Conservation (phyloP, 768 basidiomycete genomes). For the Dioszegia crocea region DNA sequence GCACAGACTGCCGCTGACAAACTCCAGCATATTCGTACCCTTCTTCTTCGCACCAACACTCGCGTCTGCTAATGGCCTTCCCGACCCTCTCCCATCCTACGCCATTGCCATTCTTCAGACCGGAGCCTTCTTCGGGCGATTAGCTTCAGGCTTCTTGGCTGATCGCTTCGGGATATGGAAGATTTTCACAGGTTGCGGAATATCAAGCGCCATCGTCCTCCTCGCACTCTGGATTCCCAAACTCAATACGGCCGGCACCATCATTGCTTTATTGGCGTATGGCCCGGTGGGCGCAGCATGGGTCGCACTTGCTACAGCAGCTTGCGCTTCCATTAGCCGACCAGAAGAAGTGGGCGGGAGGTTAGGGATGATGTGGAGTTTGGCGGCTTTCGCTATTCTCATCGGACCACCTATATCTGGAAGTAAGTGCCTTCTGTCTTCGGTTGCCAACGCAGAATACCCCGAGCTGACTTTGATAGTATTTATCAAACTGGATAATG, state of each 20-base stretch:
- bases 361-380: constrained; percentile 43
- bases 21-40: constrained; percentile 33
- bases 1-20: neutral
- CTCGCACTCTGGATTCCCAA: constrained; percentile 37
- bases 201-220: constrained; percentile 21
- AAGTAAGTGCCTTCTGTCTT: constrained; percentile 17
- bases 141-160: constrained; percentile 32
- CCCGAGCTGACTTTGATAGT: neutral
- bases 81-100: constrained; percentile 26
- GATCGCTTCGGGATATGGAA: constrained; percentile 38
- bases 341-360: constrained; percentile 43
- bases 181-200: constrained; percentile 26
- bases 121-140: constrained; percentile 41
- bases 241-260: constrained; percentile 17
- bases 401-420: constrained; percentile 43
- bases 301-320: constrained; percentile 38
- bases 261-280: constrained; percentile 37
- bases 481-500: constrained; percentile 11
- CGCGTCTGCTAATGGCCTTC: constrained; percentile 24
- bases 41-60: constrained; percentile 40
- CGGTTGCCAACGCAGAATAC: too few species aligned
- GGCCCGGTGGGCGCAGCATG: constrained; percentile 37
- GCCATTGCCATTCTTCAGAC: constrained; percentile 41
- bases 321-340: constrained; percentile 33
- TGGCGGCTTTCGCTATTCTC: constrained; percentile 25